These are phyloP conservation scores for Sindora glabra DNA, from an alignment of 306 rosid genomes.

Conservation along the genomic window DNA sequence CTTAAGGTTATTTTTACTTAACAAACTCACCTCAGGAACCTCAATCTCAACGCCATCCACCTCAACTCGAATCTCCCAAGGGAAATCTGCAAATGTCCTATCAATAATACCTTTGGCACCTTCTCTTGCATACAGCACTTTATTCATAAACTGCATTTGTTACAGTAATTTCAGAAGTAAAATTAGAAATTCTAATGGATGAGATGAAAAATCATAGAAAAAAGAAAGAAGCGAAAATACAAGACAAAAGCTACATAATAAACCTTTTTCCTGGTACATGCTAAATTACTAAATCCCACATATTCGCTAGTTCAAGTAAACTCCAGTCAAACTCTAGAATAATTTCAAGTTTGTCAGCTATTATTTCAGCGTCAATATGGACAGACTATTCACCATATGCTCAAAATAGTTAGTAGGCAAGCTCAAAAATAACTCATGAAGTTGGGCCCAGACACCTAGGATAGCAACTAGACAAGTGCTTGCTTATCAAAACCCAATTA, in stretches of 20 bases:
- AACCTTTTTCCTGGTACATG: no score
- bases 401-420: neutral
- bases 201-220: no score
- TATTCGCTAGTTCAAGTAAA: neutral
- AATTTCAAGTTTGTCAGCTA: neutral
- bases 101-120: slow-evolving; percentile 95
- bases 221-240: no score
- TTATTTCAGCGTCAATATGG: neutral
- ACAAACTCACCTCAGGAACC: slow-evolving; percentile 87
- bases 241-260: no score
- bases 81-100: slow-evolving; percentile 90
- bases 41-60: slow-evolving; percentile 97
- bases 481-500: no score
- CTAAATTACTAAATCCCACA: neutral
- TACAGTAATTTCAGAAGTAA: slow-evolving; percentile 11
- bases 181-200: neutral
- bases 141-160: slow-evolving; percentile 91
- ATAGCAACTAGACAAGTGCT: neutral
- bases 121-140: slow-evolving; percentile 99
- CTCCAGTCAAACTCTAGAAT: neutral
- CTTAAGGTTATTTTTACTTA: neutral
- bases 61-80: slow-evolving; percentile 84
- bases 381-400: neutral
- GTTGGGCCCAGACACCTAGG: neutral
- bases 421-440: slow-evolving; percentile 7